A percentile compares a stretch with the other conserved stretches of the same genome.
Conservation (phyloP, 75 land plant genomes). For the Ceratopteris richardii region DNA sequence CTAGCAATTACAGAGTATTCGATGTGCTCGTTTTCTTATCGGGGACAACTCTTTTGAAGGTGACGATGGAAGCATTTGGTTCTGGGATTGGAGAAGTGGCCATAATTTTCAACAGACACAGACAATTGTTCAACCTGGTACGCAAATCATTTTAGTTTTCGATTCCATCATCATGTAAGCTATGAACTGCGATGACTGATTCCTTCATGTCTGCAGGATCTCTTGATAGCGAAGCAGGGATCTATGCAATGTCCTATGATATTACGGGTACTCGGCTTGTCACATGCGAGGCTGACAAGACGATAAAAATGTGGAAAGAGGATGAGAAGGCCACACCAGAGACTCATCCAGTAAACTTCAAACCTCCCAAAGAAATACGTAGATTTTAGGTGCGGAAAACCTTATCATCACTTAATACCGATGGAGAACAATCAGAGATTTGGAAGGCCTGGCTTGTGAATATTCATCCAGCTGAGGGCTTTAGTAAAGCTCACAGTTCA, state of each 20-base stretch:
- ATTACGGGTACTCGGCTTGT: conserved; percentile 78
- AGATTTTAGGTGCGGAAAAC: conserved; percentile 39
- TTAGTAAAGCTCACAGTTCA: background rate
- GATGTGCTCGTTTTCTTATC: no score
- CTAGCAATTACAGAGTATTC: no score
- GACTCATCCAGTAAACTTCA: conserved; percentile 90
- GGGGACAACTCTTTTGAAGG: conserved; percentile 31
- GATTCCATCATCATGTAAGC: background rate
- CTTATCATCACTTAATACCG: background rate
- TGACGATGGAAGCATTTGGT: conserved; percentile 99
- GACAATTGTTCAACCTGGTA: conserved; percentile 99
- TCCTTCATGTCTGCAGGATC: conserved; percentile 50
- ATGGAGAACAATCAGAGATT: background rate
- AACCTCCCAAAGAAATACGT: conserved; percentile 90
- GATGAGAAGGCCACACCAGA: conserved; percentile 84
- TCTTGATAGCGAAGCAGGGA: conserved; percentile 94
- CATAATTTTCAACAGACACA: conserved; percentile 94
- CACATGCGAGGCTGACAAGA: conserved; percentile 99
- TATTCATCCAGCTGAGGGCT: background rate
- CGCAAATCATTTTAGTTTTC: conserved; percentile 1
- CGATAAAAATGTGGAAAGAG: conserved; percentile 99
- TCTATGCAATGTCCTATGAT: conserved; percentile 86
- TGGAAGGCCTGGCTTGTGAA: background rate
- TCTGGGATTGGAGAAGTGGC: conserved; percentile 99
- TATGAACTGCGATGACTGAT: background rate